These are phyloP conservation scores for Microsporum canis DNA, from an alignment of 2,329 filamentous ascomycete species.

Conservation along the genomic window DNA sequence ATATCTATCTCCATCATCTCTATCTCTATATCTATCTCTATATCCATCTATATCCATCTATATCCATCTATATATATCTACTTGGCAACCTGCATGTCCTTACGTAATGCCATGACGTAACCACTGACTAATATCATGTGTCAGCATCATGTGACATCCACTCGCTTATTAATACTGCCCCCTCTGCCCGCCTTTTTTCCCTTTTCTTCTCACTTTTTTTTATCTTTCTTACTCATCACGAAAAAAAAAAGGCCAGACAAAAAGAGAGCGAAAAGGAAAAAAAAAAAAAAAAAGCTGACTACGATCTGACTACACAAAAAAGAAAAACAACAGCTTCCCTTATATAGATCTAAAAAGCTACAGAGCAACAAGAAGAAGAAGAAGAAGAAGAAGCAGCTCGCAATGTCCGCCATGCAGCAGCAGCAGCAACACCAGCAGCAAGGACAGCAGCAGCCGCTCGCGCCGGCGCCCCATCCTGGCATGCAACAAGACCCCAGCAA, in stretches of 20 bases:
- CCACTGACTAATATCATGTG: not conserved
- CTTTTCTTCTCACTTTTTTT: not conserved
- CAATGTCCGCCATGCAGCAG: not conserved
- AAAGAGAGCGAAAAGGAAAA: not conserved
- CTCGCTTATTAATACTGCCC: not conserved
- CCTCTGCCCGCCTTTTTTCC: not conserved
- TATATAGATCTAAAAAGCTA: no score
- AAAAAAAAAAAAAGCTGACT: not conserved
- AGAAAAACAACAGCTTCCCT: not conserved
- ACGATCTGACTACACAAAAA: not conserved
- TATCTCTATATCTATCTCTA: no score
- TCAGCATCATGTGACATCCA: not conserved
- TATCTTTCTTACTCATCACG: not conserved
- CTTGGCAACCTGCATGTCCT: no score
- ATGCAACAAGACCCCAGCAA: constrained; percentile 28
- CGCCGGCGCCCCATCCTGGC: constrained; percentile 27
- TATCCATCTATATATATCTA: no score
- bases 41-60: no score
- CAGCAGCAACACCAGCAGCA: constrained; percentile 7
- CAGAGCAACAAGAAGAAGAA: not conserved
- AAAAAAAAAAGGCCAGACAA: not conserved
- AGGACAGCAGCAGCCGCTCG: constrained; percentile 6
- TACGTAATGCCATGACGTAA: no score
- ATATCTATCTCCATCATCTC: no score
- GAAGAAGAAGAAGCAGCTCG: not conserved